phyloP scores from a whole-genome alignment of 768 basidiomycete species.

The Paxillus rubicundulus region DNA sequence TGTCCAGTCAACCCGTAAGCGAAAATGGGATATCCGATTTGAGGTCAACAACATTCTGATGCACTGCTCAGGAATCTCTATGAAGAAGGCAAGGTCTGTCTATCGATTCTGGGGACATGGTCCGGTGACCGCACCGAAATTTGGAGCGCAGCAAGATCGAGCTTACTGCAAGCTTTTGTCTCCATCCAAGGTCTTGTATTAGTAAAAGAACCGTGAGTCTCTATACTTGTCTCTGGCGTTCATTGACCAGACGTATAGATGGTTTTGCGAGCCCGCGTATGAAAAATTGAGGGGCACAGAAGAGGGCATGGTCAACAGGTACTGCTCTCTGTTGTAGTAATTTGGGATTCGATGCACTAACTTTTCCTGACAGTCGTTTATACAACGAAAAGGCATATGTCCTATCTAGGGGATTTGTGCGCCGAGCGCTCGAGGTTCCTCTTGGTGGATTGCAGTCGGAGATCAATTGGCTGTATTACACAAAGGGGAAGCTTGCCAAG shows the following conservation, averaged over 20 bases:
- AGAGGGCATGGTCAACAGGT: constrained; percentile 88
- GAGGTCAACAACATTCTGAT: not conserved
- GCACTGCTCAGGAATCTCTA: constrained; percentile 68
- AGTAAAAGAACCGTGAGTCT: constrained; percentile 84
- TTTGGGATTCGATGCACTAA: not conserved
- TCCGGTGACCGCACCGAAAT: constrained; percentile 83
- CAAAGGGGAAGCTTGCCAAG: constrained; percentile 60
- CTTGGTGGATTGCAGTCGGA: constrained; percentile 69
- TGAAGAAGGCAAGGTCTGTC: constrained; percentile 92
- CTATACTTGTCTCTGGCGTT: not conserved
- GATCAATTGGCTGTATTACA: constrained; percentile 71
- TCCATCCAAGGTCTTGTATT: constrained; percentile 93
- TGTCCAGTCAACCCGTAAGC: constrained; percentile 70
- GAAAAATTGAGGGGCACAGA: constrained; percentile 89
- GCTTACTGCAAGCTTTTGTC: constrained; percentile 86
- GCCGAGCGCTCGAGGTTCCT: constrained; percentile 83
- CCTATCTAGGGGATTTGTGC: constrained; percentile 84
- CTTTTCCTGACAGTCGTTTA: constrained; percentile 57
- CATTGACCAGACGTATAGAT: constrained; percentile 40
- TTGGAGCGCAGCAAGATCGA: constrained; percentile 84
- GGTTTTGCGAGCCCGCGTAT: constrained; percentile 92
- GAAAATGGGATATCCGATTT: not conserved
- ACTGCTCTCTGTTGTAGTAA: constrained; percentile 7
- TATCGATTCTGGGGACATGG: constrained; percentile 93
- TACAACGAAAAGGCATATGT: constrained; percentile 95